Base-by-base conservation (phyloP, 1,284 basidiomycete species). In the Taiwanofungus camphoratus region DNA sequence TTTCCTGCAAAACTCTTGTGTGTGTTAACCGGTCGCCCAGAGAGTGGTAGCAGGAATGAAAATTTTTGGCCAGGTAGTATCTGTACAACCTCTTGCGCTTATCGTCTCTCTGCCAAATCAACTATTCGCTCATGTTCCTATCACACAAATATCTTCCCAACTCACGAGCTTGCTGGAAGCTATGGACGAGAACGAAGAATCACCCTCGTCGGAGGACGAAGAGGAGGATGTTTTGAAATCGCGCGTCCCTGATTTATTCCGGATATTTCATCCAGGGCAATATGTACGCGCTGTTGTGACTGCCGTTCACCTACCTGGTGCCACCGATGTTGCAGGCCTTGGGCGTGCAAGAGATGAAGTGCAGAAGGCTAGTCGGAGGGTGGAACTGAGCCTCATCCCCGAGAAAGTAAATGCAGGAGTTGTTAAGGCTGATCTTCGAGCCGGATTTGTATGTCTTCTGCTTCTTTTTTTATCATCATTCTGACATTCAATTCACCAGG, bases 81-180 rank as follows among this genome's bases (percentile, higher is more conserved):
- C 87, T 12, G 77, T 99, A 36, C 82, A 92, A 50, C 91, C 95
- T 3, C 79, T 99, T 19, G 90, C 91, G 36, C 76, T 99, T 33
- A 79, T 99, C 45, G 72, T 99, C 19, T 97, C 94, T 5, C 74
- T 99, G 18, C 95, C 96, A 18, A 91, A 94, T 61, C 95, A 99
- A 68, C 79, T 99, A 32, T 79, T 93, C 51, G 96, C 82, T 3
- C 94, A 99, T 65, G 76, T 99, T 20, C 95, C 96, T 8, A 93
- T 99, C 55, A 98, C 94, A 24, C 84, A 94, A 63, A 79, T 99
- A 48, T 92, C 93, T n/a, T 67, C 77, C 12, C 82, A 88, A 53
- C 77, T 95, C 49, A 98, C 94, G 3, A 56, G 70, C 19, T 70
- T 77, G 13, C 73, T 91, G 21, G 87, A 86, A 53, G 69, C 69